These are phyloP conservation scores for Mycotypha africana DNA, from an alignment of 371 early-diverging fungal species.

Conservation along the genomic window DNA sequence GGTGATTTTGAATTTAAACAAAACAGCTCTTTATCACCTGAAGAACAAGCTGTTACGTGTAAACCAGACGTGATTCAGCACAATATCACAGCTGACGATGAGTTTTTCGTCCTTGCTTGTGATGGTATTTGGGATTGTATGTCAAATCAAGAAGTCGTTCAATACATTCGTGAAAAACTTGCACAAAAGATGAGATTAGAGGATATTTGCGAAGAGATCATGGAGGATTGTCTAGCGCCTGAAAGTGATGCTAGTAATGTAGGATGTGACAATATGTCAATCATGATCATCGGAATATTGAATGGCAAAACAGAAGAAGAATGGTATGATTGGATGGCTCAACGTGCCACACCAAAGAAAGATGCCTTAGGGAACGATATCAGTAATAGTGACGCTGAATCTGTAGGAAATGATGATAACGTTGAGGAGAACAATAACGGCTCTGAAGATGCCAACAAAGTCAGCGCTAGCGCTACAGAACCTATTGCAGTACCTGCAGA, in stretches of 20 bases:
- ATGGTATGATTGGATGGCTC: conserved; percentile 61
- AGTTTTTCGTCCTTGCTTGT: conserved; percentile 93
- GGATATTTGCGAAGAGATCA: conserved; percentile 77
- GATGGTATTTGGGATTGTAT: conserved; percentile 99
- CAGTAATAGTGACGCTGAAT: neutral
- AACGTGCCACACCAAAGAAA: conserved; percentile 20
- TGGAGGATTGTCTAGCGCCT: conserved; percentile 88
- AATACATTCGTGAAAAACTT: conserved; percentile 69
- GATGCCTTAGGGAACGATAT: conserved; percentile 23
- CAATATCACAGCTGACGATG: conserved; percentile 65
- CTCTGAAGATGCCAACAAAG: neutral
- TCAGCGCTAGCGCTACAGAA: neutral
- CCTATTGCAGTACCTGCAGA: neutral
- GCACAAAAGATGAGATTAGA: conserved; percentile 49
- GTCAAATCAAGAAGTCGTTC: conserved; percentile 83
- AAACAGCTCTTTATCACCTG: conserved; percentile 64
- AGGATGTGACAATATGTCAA: conserved; percentile 99
- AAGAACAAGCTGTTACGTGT: conserved; percentile 90
- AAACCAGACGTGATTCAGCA: conserved; percentile 78
- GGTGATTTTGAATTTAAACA: conserved; percentile 98
- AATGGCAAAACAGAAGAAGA: conserved; percentile 68
- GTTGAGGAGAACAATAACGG: no score
- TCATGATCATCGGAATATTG: conserved; percentile 87
- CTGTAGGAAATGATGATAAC: neutral
- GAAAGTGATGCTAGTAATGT: conserved; percentile 81